phyloP scores from a whole-genome alignment of 495 filamentous ascomycete species.

The Rhizodiscina lignyota region DNA sequence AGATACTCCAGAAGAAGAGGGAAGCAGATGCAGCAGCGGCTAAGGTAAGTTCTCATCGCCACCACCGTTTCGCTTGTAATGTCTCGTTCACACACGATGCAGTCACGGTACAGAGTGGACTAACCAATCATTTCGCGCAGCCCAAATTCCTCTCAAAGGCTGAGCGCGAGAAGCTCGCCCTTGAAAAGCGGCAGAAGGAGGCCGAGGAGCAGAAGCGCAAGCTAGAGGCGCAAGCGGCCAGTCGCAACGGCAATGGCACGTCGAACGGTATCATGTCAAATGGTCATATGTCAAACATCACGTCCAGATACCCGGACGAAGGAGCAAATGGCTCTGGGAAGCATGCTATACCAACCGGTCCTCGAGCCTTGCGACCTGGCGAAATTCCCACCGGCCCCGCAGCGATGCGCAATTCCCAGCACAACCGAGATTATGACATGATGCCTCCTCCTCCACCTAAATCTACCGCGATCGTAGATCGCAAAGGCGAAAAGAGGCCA shows the following conservation, averaged over 20 bases:
- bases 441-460: constrained; percentile 35
- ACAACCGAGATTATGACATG: constrained; percentile 36
- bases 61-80: constrained; percentile 1
- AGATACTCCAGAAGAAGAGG: constrained; percentile 60
- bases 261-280: constrained; percentile 19
- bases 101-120: too few relatives aligned
- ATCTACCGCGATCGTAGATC: constrained; percentile 18
- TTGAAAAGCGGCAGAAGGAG: constrained; percentile 75
- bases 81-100: background rate
- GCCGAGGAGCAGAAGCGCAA: constrained; percentile 51
- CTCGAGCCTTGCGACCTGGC: constrained; percentile 51
- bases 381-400: constrained; percentile 37
- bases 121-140: constrained; percentile 24
- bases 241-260: constrained; percentile 4
- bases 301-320: constrained; percentile 3
- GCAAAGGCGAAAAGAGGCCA: constrained; percentile 36
- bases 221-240: constrained; percentile 27
- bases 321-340: constrained; percentile 6
- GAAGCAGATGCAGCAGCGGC: constrained; percentile 62
- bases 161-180: constrained; percentile 67
- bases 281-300: constrained; percentile 4
- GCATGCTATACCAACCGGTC: constrained; percentile 52
- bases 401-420: constrained; percentile 29
- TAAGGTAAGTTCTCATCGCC: constrained; percentile 45
- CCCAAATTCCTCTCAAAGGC: constrained; percentile 88